Percentiles rank a stretch among this genome's conserved stretches.
phyloP scores from a whole-genome alignment of 2,329 filamentous ascomycete species.

The Talaromyces albobiverticillius region DNA sequence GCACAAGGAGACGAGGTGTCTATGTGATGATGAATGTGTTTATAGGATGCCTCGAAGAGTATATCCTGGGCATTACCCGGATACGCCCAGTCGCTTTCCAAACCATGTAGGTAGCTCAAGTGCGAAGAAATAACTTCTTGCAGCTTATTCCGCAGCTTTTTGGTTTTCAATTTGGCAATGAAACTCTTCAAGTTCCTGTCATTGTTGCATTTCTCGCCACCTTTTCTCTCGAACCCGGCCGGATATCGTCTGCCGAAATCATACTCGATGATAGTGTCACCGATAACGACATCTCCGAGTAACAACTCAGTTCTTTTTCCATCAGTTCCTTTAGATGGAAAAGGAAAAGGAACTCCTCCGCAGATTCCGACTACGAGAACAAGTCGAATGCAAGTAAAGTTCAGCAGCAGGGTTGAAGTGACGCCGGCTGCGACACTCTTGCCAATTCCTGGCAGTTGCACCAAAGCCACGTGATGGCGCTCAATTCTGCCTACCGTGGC shows the following conservation, averaged over 20 bases:
- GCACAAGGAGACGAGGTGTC: no score
- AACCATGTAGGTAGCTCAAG: not conserved
- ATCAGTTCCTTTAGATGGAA: no score
- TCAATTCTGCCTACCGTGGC: no score
- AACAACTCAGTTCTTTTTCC: not conserved
- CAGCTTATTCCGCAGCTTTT: not conserved
- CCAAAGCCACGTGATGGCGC: not conserved
- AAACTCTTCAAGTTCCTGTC: not conserved
- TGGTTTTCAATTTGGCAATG: not conserved
- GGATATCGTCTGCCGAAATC: not conserved
- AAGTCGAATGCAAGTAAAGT: not conserved
- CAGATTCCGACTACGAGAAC: not conserved
- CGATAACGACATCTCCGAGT: not conserved
- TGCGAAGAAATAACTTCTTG: not conserved
- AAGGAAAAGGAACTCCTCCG: no score
- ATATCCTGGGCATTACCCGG: not conserved
- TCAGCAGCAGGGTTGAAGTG: not conserved
- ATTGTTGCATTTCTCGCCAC: not conserved
- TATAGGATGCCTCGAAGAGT: no score
- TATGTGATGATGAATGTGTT: no score
- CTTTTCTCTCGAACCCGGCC: not conserved
- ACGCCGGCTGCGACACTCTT: not conserved
- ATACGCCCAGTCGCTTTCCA: not conserved
- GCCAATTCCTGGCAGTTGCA: not conserved
- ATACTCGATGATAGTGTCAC: not conserved